A percentile compares a stretch with the other conserved stretches of the same genome.
Conservation (phyloP, 352 stramenopile genomes). For the Phytophthora niederhauseri region DNA sequence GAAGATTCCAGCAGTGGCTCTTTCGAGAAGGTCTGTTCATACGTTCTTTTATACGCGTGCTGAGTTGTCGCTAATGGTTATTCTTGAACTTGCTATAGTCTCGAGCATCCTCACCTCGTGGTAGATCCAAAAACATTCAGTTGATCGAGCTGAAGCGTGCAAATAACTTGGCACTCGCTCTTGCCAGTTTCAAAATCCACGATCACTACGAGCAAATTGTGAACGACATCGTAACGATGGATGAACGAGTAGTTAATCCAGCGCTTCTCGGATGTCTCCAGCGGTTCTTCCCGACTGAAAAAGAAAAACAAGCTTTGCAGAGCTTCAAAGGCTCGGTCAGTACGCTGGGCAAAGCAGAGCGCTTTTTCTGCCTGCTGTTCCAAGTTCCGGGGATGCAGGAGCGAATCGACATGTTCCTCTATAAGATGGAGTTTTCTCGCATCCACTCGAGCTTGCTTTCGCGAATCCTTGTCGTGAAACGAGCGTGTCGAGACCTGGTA, state of each 20-base stretch:
- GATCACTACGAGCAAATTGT: constrained; percentile 71
- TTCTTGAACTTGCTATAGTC: constrained; percentile 38
- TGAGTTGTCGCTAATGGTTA: neutral
- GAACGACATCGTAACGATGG: constrained; percentile 60
- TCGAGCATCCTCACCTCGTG: constrained; percentile 68
- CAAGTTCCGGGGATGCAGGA: constrained; percentile 61
- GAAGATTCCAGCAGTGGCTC: constrained; percentile 27
- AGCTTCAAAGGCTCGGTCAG: constrained; percentile 49
- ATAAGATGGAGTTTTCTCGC: constrained; percentile 71
- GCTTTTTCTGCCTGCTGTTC: constrained; percentile 72
- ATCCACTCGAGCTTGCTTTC: constrained; percentile 48
- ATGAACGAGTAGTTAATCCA: constrained; percentile 60
- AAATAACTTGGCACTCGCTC: constrained; percentile 77
- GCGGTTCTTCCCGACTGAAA: constrained; percentile 75
- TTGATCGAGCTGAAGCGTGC: constrained; percentile 81
- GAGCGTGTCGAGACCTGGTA: constrained; percentile 65
- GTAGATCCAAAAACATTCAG: constrained; percentile 77
- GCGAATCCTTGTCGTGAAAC: constrained; percentile 62
- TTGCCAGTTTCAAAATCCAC: constrained; percentile 82
- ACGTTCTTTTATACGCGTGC: neutral
- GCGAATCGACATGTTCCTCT: constrained; percentile 78
- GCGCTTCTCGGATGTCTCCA: constrained; percentile 75
- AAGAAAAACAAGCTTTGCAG: constrained; percentile 56
- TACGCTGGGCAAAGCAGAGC: constrained; percentile 70
- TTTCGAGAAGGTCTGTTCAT: constrained; percentile 65